Base-by-base conservation (phyloP, 306 rosid genomes). In the Pterocarpus santalinus region DNA sequence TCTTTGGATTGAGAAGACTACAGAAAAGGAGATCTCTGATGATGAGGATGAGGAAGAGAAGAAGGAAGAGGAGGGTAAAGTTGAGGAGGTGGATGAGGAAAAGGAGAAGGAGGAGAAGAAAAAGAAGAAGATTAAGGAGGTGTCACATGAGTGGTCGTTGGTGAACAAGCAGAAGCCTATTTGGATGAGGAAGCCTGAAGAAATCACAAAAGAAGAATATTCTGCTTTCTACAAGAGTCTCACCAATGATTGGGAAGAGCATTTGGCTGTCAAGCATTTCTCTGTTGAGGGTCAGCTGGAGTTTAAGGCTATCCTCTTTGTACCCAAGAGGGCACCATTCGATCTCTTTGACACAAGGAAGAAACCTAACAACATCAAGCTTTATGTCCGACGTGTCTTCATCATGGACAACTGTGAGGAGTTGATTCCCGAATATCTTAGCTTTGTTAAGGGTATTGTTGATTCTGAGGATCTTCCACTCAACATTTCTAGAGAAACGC, bases 361-460 rank as follows among this genome's bases (percentile, higher is more conserved):
- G 89, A 94, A 94, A 86, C 98, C 98, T 13, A 94, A 94, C 85
- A 94, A 94, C 83, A 94, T 94, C 65, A 94, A 94, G 78, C 80
- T 92, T 34, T 94, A 92, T 79, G 98, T 94, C 0, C 96, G 98
- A 2, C 86, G 98, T 12, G 98, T 94, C 15, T 94, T 94, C 38
- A 94, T 94, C 77, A 94, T 92, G 98, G 98, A 94, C 89, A 94
- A 94, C 86, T 94, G 98, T 52, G 98, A 94, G 85, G 98, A 94
- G 86, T 78, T 94, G 87, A 94, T 94, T 13, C 98, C 98, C 0
- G 98, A 94, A 56, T 94, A 92, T 72, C 97, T 94, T 30, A 76
- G 94, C 69, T 94, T 94, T 67, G 88, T 94, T 0, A 94, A 94
- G 91, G 97, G 98, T 80, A 94, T 94, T 69, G 97, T 94, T 3